These are phyloP conservation scores for Arabis alpina DNA, from an alignment of 345 rosid genomes.

Conservation along the genomic window DNA sequence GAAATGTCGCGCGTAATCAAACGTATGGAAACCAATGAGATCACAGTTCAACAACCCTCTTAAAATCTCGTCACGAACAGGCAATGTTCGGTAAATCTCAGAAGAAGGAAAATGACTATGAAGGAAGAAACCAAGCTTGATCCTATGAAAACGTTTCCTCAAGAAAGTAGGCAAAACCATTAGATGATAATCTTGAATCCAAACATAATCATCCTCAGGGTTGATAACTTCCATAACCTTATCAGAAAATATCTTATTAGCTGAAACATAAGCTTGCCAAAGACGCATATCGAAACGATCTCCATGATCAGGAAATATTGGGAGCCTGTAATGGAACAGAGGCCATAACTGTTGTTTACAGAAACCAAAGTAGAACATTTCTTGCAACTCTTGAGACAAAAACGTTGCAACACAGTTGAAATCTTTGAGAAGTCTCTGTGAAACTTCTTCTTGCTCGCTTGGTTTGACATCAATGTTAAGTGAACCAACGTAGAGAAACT, in stretches of 20 bases:
- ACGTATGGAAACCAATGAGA: constrained; percentile 54
- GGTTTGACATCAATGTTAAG: constrained; percentile 38
- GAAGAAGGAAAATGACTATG: constrained; percentile 54
- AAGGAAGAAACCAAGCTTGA: constrained; percentile 52
- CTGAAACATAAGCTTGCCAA: constrained; percentile 52
- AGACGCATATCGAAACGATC: constrained; percentile 41
- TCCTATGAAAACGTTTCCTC: constrained; percentile 46
- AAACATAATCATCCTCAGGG: constrained; percentile 49
- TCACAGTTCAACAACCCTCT: constrained; percentile 50
- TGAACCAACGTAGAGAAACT: constrained; percentile 49
- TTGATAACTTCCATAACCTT: constrained; percentile 50
- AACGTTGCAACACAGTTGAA: constrained; percentile 53
- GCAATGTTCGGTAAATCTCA: constrained; percentile 50
- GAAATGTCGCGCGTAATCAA: constrained; percentile 52
- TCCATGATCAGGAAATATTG: constrained; percentile 46
- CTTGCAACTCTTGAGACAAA: constrained; percentile 40
- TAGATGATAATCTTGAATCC: constrained; percentile 56
- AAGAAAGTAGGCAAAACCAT: constrained; percentile 52
- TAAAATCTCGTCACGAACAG: constrained; percentile 47
- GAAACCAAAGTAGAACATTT: constrained; percentile 50
- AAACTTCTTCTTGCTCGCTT: constrained; percentile 48
- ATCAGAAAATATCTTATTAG: constrained; percentile 50
- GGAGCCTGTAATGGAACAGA: constrained; percentile 53
- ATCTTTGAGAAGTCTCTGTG: constrained; percentile 43
- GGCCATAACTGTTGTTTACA: constrained; percentile 54